Base-by-base conservation (phyloP, 257 asterid genomes). In the Nemophila menziesii region DNA sequence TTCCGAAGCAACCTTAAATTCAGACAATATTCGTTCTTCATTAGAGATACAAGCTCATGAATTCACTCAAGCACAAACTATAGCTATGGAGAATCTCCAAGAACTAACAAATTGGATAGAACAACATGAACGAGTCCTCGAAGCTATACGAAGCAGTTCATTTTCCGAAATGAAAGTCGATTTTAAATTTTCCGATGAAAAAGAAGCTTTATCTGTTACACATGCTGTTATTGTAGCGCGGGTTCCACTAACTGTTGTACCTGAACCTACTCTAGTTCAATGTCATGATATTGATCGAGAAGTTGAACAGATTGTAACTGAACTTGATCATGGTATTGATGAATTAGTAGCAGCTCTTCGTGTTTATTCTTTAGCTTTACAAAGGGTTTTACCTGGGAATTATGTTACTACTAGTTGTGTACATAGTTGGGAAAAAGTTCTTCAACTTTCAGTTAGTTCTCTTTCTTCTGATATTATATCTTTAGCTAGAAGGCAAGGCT, bases 241-340 rank as follows among this genome's bases (percentile, higher is more conserved):
- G 66, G 93, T 90, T 61, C 96, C 98, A 46, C 57, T 82, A 51
- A 81, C 94, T 19, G 73, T 85, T 64, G 98, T 90, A 60, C 98
- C 98, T 51, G 98, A 90, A 68, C 98, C 98, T 43, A 84, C 98
- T 29, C 96, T 78, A 68, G 72, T 69, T 49, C 96, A 84, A 61
- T 90, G 98, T 71, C 74, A 55, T 20, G 98, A 90, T 36, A 90
- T 80, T 20, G 98, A 90, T 61, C 65, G 71, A 68, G 98, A 90
- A 65, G 96, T 90, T 66, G 70, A 84, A 65, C 82, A 70, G 43
- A 60, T 75, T 59, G 80, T 72, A 22, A 64, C 71, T 51, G 96
- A 80, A 61, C 75, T 90, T 65, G 82, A 81, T 57, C 73, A 49
- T 44, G 95, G 92, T 47, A 82, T 81, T 59, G 80, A 94, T 65